Evolutionary conservation across 257 asterid genomes (phyloP), one percentile per base, ranked within the genome.

Genomic region (Coffea eugenioides): DNA sequence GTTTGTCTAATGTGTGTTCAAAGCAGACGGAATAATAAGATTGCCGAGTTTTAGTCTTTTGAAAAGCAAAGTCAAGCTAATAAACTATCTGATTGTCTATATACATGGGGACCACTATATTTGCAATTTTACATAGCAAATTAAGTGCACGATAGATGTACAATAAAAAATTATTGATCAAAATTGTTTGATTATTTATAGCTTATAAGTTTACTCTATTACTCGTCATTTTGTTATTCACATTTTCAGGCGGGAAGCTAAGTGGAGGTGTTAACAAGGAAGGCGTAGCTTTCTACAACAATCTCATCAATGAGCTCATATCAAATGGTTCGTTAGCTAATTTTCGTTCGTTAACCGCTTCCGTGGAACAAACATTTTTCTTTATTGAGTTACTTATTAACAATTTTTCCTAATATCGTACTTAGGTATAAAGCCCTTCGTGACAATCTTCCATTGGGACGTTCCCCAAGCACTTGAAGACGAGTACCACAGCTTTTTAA

Each of bases 211-310:
- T 54, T 54, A 54, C 20, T 54, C 43, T 46, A 46, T 46, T 7
- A 46, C 11, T 43, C 15, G 12, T 39, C 25, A 20, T 69, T 2
- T 41, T 36, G 45, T 23, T 49, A 8, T 54, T 18, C 20, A 73
- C 5, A 12, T 54, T 54, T 13, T 39, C 51, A 79, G 82, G 72
- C 45, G 82, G 82, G 66, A 79, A 71, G 74, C 51, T 77, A 20
- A 79, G 83, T n/a, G 83, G 62, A n/a, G 83, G 83, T 9, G 52
- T 65, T 25, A 80, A 80, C 76, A 46, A 66, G 69, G 61, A 36
- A 74, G 83, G 83, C 11, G 70, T 80, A 3, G 62, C 72, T 46
- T 80, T 65, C 52, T 80, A 80, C 76, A 80, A 80, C 79, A 74
- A 66, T 49, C 79, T 80, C 75, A 80, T 80, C 79, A 67, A 80